phyloP scores from a whole-genome alignment of 2,329 filamentous ascomycete species.

The Claviceps spartinae region DNA sequence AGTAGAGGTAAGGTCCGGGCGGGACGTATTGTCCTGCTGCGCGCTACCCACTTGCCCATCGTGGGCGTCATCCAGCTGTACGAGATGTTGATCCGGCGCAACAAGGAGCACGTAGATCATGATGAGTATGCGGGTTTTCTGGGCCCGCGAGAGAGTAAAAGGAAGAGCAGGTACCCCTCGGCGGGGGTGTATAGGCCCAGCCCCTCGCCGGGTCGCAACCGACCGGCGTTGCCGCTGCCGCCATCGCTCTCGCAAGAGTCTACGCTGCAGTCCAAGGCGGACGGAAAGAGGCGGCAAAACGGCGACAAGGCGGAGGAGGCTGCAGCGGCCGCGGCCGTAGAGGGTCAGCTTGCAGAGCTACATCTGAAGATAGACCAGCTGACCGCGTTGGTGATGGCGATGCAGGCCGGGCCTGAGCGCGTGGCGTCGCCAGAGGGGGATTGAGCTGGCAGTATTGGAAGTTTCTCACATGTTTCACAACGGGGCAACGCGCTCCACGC shows the following conservation, averaged over 20 bases:
- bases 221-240: conserved; percentile 4
- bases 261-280: conserved; percentile 5
- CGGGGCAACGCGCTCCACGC: no score
- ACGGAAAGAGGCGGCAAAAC: conserved; percentile 7
- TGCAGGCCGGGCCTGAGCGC: conserved; percentile 23
- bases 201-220: conserved; percentile 7
- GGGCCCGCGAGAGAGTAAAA: conserved; percentile 25
- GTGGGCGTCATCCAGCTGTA: conserved; percentile 57
- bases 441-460: no score
- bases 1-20: conserved; percentile 49
- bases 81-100: conserved; percentile 33
- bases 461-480: no score
- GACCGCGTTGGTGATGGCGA: conserved; percentile 11
- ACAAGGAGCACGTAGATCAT: conserved; percentile 23
- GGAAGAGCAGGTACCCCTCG: conserved; percentile 9
- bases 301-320: conserved; percentile 23
- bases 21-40: conserved; percentile 47
- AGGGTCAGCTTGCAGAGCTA: conserved; percentile 41
- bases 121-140: conserved; percentile 36
- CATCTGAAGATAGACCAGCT: conserved; percentile 41
- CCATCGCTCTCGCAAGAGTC: conserved; percentile 9
- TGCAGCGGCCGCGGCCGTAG: conserved; percentile 21
- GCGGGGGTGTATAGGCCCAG: conserved; percentile 8
- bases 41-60: conserved; percentile 51
- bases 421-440: not conserved